phyloP scores from a whole-genome alignment of 768 basidiomycete species.

The Phaeolepiota aurea region DNA sequence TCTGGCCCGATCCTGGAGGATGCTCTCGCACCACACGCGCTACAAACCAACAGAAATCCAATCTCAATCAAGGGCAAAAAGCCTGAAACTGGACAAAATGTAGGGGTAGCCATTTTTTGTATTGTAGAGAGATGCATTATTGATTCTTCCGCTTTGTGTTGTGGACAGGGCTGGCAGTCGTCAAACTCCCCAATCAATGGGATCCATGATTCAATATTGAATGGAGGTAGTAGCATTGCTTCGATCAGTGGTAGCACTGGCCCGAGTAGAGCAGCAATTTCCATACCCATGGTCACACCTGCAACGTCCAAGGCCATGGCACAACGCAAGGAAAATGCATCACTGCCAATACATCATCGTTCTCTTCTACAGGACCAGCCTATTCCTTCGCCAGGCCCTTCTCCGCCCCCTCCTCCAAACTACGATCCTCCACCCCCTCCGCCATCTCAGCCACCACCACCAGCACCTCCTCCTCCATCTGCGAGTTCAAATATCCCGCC shows the following conservation, averaged over 20 bases:
- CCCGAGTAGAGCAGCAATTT: constrained; percentile 16
- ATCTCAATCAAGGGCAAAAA: constrained; percentile 31
- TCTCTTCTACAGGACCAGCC: constrained; percentile 10
- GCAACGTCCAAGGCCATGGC: constrained; percentile 5
- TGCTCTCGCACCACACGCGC: constrained; percentile 14
- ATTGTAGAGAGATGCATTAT: background rate
- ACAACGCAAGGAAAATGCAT: too few relatives aligned
- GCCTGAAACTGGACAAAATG: constrained; percentile 12
- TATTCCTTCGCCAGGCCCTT: constrained; percentile 13
- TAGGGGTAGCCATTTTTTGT: constrained; percentile 16
- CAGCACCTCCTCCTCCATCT: constrained; percentile 12
- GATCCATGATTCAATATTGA: constrained; percentile 13
- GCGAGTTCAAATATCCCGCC: constrained; percentile 15
- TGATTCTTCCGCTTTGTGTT: background rate
- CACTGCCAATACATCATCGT: constrained; percentile 16
- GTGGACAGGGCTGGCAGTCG: constrained; percentile 17
- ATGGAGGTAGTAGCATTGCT: constrained; percentile 9
- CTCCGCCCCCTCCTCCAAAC: constrained; percentile 17
- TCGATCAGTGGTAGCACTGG: constrained; percentile 10
- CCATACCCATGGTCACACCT: constrained; percentile 14
- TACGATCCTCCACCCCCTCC: constrained; percentile 13
- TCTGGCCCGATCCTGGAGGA: constrained; percentile 13
- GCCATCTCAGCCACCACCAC: constrained; percentile 6
- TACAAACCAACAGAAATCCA: constrained; percentile 22
- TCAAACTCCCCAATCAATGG: constrained; percentile 19